Percentiles rank a stretch among this genome's conserved stretches.
Evolutionary conservation across 2,329 filamentous ascomycete genomes (phyloP).

Genomic region (Akanthomyces lecanii): DNA sequence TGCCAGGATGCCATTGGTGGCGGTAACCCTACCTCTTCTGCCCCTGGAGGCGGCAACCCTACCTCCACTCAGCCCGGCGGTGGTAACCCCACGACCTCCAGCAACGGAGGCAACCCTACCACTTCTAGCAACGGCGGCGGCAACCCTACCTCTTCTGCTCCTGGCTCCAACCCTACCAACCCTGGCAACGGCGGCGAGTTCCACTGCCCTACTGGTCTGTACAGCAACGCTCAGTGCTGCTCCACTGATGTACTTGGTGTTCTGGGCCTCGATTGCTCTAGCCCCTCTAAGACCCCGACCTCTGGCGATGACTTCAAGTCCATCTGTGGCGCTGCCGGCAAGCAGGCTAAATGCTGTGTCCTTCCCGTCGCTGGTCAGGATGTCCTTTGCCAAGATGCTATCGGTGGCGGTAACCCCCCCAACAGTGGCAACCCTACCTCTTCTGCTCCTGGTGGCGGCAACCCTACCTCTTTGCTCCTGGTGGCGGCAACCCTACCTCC

Average conservation of each 20-base stretch:
- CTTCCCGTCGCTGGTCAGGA: constrained; percentile 37
- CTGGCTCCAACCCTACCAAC: background rate
- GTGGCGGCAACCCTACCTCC: background rate
- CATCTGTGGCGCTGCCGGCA: constrained; percentile 41
- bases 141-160: background rate
- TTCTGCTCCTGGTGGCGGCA: background rate
- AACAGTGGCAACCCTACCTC: background rate
- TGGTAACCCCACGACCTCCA: background rate
- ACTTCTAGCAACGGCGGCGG: background rate
- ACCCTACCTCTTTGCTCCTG: background rate
- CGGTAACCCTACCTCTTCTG: background rate
- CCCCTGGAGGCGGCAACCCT: background rate
- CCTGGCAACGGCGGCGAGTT: background rate
- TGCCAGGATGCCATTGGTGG: constrained; percentile 1
- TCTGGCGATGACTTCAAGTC: constrained; percentile 12
- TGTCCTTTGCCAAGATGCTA: constrained; percentile 8
- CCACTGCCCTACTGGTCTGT: constrained; percentile 22
- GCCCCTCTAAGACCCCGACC: background rate
- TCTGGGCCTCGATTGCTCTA: constrained; percentile 41
- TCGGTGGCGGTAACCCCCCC: background rate
- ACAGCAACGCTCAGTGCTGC: constrained; percentile 41
- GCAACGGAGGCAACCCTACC: background rate
- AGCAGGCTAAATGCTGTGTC: constrained; percentile 50
- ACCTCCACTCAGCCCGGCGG: background rate
- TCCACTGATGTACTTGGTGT: constrained; percentile 44